Percentiles rank a stretch among this genome's conserved stretches.
These are phyloP conservation scores for Lepidopterella palustris DNA, from an alignment of 495 filamentous ascomycete genomes.

Conservation along the genomic window DNA sequence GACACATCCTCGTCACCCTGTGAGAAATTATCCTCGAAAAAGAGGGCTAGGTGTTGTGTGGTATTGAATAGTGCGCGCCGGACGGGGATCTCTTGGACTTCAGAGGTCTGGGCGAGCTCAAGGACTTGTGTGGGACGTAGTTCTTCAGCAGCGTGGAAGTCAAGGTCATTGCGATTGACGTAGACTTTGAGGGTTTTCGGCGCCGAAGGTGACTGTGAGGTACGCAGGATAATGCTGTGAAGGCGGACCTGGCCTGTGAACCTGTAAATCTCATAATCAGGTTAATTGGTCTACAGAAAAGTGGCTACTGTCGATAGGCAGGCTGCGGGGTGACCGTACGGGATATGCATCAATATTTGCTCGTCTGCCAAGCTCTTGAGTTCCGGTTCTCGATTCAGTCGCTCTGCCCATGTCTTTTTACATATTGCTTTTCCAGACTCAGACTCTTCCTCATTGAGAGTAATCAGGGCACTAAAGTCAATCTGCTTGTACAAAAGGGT, in stretches of 20 bases:
- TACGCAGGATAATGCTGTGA: slow-evolving; percentile 78
- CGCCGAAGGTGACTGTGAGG: slow-evolving; percentile 60
- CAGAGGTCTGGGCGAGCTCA: slow-evolving; percentile 67
- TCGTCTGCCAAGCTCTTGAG: slow-evolving; percentile 83
- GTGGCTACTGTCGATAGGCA: background rate
- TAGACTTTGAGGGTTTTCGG: slow-evolving; percentile 78
- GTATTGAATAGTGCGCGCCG: slow-evolving; percentile 84
- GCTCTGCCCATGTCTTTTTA: slow-evolving; percentile 85
- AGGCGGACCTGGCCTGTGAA: slow-evolving; percentile 92
- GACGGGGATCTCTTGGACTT: slow-evolving; percentile 78
- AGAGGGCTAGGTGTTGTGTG: slow-evolving; percentile 67
- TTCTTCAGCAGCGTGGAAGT: slow-evolving; percentile 70
- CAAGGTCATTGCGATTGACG: slow-evolving; percentile 77
- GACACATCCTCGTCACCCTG: slow-evolving; percentile 65
- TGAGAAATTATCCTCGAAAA: slow-evolving; percentile 69
- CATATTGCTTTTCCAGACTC: slow-evolving; percentile 67
- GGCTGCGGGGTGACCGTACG: slow-evolving; percentile 52
- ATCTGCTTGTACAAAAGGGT: slow-evolving; percentile 85
- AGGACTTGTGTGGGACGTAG: slow-evolving; percentile 67
- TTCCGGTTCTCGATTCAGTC: slow-evolving; percentile 62
- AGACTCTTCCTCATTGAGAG: slow-evolving; percentile 68
- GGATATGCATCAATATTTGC: slow-evolving; percentile 84
- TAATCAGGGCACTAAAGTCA: slow-evolving; percentile 76
- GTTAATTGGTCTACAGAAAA: background rate
- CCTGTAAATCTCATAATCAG: slow-evolving; percentile 40